Evolutionary conservation across 768 basidiomycete species (phyloP).

Genomic region (Termitomyces sp.): DNA sequence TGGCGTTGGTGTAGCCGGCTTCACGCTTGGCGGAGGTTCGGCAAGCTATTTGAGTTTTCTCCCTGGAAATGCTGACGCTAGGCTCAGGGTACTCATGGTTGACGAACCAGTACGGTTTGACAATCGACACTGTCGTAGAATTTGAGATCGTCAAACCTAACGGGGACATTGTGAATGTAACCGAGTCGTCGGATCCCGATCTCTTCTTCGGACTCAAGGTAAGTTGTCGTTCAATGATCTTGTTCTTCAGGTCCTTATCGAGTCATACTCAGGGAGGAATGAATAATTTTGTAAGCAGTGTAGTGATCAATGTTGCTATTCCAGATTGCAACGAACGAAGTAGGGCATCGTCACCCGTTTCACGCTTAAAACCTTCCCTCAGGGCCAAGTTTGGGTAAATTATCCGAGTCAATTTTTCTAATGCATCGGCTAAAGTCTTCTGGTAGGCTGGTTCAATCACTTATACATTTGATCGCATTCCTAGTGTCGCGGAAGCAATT

Average conservation of each 20-base stretch:
- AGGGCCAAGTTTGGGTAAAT: constrained; percentile 56
- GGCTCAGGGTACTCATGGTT: constrained; percentile 56
- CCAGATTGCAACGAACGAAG: background rate
- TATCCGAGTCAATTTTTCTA: background rate
- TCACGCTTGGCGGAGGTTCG: constrained; percentile 54
- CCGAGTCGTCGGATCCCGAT: constrained; percentile 25
- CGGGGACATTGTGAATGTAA: constrained; percentile 36
- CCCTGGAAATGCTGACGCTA: constrained; percentile 22
- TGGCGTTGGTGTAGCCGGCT: constrained; percentile 57
- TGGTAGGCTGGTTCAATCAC: constrained; percentile 47
- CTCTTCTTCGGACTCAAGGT: constrained; percentile 42
- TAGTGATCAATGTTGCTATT: background rate
- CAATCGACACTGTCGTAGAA: constrained; percentile 49
- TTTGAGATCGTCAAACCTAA: constrained; percentile 56
- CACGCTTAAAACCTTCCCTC: constrained; percentile 48
- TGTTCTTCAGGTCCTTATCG: background rate
- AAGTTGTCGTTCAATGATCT: background rate
- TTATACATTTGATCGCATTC: constrained; percentile 18
- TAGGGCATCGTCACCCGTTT: constrained; percentile 59
- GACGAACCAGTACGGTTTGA: constrained; percentile 57
- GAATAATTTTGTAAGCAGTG: constrained; percentile 46
- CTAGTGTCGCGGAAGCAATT: constrained; percentile 29
- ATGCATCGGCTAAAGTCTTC: background rate
- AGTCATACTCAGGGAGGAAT: constrained; percentile 41
- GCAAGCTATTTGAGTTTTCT: constrained; percentile 21